phyloP scores from a whole-genome alignment of 164 flowering plant species.

The Pachysandra terminalis region DNA sequence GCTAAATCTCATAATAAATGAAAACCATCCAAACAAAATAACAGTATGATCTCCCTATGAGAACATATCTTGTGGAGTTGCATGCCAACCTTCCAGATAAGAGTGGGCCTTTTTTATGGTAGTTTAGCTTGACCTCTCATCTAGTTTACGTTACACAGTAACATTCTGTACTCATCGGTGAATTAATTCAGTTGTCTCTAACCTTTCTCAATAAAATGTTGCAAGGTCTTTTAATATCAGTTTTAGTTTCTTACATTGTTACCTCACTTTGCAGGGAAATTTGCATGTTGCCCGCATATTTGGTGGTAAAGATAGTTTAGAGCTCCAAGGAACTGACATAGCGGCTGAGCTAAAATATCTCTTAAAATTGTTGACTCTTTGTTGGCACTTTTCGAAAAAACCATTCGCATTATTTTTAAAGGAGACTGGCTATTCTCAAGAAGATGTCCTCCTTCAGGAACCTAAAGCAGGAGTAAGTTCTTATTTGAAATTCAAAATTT shows the following conservation, averaged over 20 bases:
- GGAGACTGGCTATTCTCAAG: constrained; percentile 80
- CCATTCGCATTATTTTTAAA: constrained; percentile 78
- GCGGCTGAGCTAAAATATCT: constrained; percentile 66
- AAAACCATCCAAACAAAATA: no score
- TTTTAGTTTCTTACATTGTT: constrained; percentile 10
- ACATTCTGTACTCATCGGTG: neutral
- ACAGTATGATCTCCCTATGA: no score
- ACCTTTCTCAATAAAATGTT: neutral
- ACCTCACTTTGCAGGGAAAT: constrained; percentile 60
- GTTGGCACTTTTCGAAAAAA: constrained; percentile 98
- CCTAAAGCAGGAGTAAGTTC: constrained; percentile 94
- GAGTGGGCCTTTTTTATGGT: neutral
- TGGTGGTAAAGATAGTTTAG: constrained; percentile 74
- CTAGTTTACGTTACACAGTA: neutral
- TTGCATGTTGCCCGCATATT: constrained; percentile 64
- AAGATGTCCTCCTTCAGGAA: constrained; percentile 86
- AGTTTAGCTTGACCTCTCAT: neutral
- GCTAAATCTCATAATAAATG: no score
- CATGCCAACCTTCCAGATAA: neutral
- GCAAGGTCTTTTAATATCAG: neutral
- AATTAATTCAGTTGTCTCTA: neutral
- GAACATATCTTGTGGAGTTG: neutral
- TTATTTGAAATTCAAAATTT: constrained; percentile 7
- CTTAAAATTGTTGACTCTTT: constrained; percentile 69
- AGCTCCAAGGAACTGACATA: constrained; percentile 70